Evolutionary conservation across 371 early-diverging fungal species (phyloP).

Genomic region (Mucor racemosus): DNA sequence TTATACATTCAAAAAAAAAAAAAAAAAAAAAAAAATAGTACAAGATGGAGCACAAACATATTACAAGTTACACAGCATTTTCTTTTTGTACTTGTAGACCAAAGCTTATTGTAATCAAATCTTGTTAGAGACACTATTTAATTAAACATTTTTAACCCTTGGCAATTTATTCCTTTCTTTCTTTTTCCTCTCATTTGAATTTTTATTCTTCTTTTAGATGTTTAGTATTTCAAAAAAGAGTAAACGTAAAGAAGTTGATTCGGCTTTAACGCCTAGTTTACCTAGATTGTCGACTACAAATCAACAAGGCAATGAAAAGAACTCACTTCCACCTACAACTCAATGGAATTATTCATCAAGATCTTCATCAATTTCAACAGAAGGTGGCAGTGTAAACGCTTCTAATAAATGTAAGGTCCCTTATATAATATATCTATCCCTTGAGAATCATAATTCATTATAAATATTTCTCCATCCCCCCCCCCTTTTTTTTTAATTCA

Average conservation of each 20-base stretch:
- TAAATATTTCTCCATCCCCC: neutral
- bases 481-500: neutral
- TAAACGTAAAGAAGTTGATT: constrained; percentile 25
- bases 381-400: constrained; percentile 13
- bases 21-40: neutral
- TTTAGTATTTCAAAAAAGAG: constrained; percentile 32
- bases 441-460: constrained; percentile 3
- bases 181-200: constrained; percentile 5
- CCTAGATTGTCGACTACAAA: constrained; percentile 13
- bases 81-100: neutral
- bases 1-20: too few relatives aligned
- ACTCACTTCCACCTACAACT: constrained; percentile 23
- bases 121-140: neutral
- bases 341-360: constrained; percentile 25
- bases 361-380: constrained; percentile 31
- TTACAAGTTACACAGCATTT: constrained; percentile 4
- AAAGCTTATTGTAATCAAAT: neutral
- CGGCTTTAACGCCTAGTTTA: constrained; percentile 21
- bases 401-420: constrained; percentile 7
- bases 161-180: constrained; percentile 3
- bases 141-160: constrained; percentile 6
- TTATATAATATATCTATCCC: neutral
- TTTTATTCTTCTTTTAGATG: constrained; percentile 22
- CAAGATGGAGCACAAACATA: constrained; percentile 4
- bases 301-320: constrained; percentile 16